phyloP scores from a whole-genome alignment of 768 basidiomycete species.

The Termitomyces sp. region DNA sequence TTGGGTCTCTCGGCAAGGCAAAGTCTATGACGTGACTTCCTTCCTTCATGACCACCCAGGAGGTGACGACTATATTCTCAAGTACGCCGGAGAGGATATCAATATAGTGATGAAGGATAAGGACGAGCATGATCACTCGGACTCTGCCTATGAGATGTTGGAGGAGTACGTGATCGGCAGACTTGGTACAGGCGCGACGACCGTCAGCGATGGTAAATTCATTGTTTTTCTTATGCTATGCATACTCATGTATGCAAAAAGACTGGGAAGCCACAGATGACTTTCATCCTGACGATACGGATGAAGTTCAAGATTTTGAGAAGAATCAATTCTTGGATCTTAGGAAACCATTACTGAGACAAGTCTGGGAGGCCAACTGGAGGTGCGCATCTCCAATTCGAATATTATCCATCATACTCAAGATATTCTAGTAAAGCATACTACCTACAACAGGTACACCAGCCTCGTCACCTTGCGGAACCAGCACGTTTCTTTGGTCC shows the following conservation, averaged over 20 bases:
- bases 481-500: slow-evolving; percentile 88
- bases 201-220: slow-evolving; percentile 73
- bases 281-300: slow-evolving; percentile 89
- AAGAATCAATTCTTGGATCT: slow-evolving; percentile 93
- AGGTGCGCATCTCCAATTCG: slow-evolving; percentile 41
- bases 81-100: slow-evolving; percentile 83
- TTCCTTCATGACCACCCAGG: slow-evolving; percentile 92
- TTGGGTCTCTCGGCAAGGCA: slow-evolving; percentile 79
- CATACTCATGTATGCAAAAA: slow-evolving; percentile 24
- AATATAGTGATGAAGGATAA: slow-evolving; percentile 77
- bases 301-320: slow-evolving; percentile 75
- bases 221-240: neutral
- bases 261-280: slow-evolving; percentile 91
- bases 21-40: slow-evolving; percentile 85
- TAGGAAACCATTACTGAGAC: slow-evolving; percentile 74
- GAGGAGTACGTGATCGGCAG: slow-evolving; percentile 85
- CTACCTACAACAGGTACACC: slow-evolving; percentile 95
- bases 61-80: slow-evolving; percentile 86
- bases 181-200: slow-evolving; percentile 68
- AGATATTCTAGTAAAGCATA: slow-evolving; percentile 73
- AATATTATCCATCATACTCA: slow-evolving; percentile 8
- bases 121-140: slow-evolving; percentile 84
- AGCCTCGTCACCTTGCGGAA: slow-evolving; percentile 83
- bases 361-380: slow-evolving; percentile 87
- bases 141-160: slow-evolving; percentile 89